Percentiles rank a stretch among this genome's conserved stretches.
Evolutionary conservation across 2,329 filamentous ascomycete genomes (phyloP).

Genomic region (Aspergillus nomiae): DNA sequence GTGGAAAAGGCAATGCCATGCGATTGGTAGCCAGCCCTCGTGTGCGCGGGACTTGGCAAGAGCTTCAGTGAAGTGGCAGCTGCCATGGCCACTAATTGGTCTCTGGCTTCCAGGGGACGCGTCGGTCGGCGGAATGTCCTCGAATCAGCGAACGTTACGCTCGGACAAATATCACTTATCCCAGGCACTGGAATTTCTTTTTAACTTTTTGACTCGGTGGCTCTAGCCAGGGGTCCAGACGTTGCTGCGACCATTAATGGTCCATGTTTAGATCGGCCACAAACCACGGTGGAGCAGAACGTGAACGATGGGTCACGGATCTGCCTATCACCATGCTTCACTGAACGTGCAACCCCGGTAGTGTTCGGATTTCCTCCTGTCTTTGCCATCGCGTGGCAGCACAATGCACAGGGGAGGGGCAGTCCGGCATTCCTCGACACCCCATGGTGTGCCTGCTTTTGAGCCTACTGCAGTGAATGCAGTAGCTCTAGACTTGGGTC

Average conservation of each 20-base stretch:
- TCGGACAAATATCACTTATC: neutral
- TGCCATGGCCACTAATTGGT: neutral
- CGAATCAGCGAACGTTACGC: neutral
- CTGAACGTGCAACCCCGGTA: slow-evolving; percentile 9
- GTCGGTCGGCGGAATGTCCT: neutral
- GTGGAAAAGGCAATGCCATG: neutral
- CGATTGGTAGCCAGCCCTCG: neutral
- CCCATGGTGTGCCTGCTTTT: neutral
- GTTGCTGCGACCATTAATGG: slow-evolving; percentile 1
- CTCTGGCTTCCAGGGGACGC: neutral
- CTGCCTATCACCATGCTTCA: slow-evolving; percentile 22
- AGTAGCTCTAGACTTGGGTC: neutral
- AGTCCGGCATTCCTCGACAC: slow-evolving; percentile 9
- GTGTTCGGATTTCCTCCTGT: slow-evolving; percentile 23
- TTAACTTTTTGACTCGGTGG: neutral
- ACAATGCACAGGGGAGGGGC: slow-evolving; percentile 9
- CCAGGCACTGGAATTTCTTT: neutral
- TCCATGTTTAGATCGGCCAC: slow-evolving; percentile 6
- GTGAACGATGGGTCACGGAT: slow-evolving; percentile 25
- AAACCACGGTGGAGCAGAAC: slow-evolving; percentile 10
- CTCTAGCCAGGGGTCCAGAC: neutral
- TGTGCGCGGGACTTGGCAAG: neutral
- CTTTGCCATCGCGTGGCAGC: slow-evolving; percentile 20
- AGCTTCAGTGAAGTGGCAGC: neutral
- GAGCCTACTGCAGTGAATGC: neutral